Evolutionary conservation across 768 basidiomycete species (phyloP), one percentile per base, ranked within the genome.

Genomic region (Tylopilus plumbeoviolaceoides): DNA sequence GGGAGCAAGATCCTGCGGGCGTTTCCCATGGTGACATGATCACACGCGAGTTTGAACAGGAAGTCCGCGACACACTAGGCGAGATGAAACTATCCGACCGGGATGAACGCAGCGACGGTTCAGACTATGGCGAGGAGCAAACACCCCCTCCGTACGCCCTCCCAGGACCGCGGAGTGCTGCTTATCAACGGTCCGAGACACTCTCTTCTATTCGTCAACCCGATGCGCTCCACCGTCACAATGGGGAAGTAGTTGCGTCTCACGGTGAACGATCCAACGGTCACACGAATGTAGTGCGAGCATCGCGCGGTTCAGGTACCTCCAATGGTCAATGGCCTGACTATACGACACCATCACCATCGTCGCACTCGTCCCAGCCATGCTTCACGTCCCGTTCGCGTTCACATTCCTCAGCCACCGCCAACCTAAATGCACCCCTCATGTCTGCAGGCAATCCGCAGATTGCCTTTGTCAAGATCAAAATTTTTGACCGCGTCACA

Each of bases 381-480:
- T 78, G 78, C 48, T 64, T 75, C 12, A 72, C 82, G 43, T 64
- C 69, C 18, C 79, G 84, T 28, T 78, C 83, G 18, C 80, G 79
- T 21, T 84, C 85, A 18, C 78, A 79, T 18, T 82, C 86, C 25
- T 74, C 72, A 20, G 78, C 79, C 4, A 67, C 64, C 28, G 67
- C 63, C 42, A 84, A 70, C 55, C 62, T 82, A 48, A 89, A 83
- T 62, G 80, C 74, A 28, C 88, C 88, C 11, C 76, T 84, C 20
- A 87, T 91, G 61, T 91, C 89, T 46, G 82, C 85, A 17, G 80
- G 79, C 41, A 89, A 89, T 57, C 83, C 85, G 6, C 86, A 90
- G 63, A 83, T 85, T 14, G 89, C 95, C 21, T 98, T 94, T 71
- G 80, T 98, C 59, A 99, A 98, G 74, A 97, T 99, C 74, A 99